phyloP scores from a whole-genome alignment of 768 basidiomycete species.

The Mycena floridula region DNA sequence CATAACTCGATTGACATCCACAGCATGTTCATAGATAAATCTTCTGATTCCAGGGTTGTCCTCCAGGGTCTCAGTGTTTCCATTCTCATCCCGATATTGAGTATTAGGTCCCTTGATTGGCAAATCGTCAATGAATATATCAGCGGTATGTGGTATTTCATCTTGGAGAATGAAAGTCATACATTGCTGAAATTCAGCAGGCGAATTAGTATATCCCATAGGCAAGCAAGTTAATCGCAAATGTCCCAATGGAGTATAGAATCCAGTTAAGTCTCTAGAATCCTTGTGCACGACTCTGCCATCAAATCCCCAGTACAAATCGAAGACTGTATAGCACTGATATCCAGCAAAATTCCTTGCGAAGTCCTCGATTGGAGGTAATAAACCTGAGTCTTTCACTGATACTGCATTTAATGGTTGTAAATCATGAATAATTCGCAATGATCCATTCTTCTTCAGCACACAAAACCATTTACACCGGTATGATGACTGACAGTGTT shows the following conservation, averaged over 20 bases:
- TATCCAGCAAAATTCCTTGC: conserved; percentile 14
- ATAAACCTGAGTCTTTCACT: conserved; percentile 20
- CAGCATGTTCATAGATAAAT: conserved; percentile 32
- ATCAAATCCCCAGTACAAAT: not conserved
- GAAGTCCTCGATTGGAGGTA: conserved; percentile 12
- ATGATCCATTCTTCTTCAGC: conserved; percentile 19
- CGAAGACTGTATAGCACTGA: conserved; percentile 11
- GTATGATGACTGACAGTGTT: conserved; percentile 9
- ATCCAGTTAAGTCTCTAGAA: conserved; percentile 5
- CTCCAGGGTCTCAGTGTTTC: conserved; percentile 7
- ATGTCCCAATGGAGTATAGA: conserved; percentile 25
- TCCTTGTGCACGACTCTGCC: not conserved
- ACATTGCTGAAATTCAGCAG: conserved; percentile 4
- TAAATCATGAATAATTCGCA: conserved; percentile 19
- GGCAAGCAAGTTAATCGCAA: conserved; percentile 27
- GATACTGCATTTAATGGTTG: conserved; percentile 24
- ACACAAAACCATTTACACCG: conserved; percentile 21
- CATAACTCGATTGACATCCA: conserved; percentile 21
- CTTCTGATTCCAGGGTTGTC: conserved; percentile 16
- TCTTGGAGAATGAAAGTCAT: conserved; percentile 25
- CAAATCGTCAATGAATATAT: conserved; percentile 26
- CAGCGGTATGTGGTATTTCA: conserved; percentile 17
- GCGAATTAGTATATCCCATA: conserved; percentile 34
- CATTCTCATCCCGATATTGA: conserved; percentile 17
- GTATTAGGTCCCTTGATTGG: conserved; percentile 24